Base-by-base conservation (phyloP, 352 stramenopile genomes). In the Pythium insidiosum region DNA sequence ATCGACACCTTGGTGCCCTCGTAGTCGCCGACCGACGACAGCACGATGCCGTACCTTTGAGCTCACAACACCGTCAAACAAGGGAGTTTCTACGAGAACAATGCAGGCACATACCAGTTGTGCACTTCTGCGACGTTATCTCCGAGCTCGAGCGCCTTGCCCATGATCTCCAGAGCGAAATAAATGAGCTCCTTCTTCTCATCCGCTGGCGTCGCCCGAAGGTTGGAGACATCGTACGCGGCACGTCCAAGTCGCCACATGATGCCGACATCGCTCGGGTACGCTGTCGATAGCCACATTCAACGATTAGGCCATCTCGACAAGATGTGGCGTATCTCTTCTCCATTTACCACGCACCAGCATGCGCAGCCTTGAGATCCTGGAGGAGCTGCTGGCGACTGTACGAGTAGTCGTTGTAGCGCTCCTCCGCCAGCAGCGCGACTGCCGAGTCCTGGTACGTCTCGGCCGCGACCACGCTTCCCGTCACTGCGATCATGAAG, bases 1-100 rank as follows among this genome's bases (percentile, higher is more conserved):
- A 94, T 81, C 26, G 74, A 67, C 13, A 76, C 77, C 52, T 94
- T 92, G 45, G 79, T 87, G 58, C 79, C 81, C 72, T 91, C 79
- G 51, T 88, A 88, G 60, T 91, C 77, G 16, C 81, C 81, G 40
- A 94, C 70, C 21, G 74, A 79, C 26, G 79, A 91, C 39, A 91
- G 43, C 23, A 91, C 87, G 53, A 94, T 88, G 43, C 81, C 81
- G 39, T 68, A 84, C n/a, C n/a, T n/a, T n/a, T n/a, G n/a, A n/a
- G n/a, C n/a, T n/a, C 68, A 64, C 76, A 20, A n/a, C n/a, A n/a
- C n/a, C n/a, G n/a, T n/a, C n/a, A n/a, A n/a, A n/a, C n/a, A n/a
- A n/a, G n/a, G n/a, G n/a, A n/a, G n/a, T n/a, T n/a, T n/a, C n/a
- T n/a, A n/a, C n/a, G n/a, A n/a, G n/a, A n/a, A n/a, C n/a, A n/a